Percentiles rank a stretch among this genome's conserved stretches.
Conservation (phyloP, 2,329 filamentous ascomycete genomes). For the Penicillium sp. region DNA sequence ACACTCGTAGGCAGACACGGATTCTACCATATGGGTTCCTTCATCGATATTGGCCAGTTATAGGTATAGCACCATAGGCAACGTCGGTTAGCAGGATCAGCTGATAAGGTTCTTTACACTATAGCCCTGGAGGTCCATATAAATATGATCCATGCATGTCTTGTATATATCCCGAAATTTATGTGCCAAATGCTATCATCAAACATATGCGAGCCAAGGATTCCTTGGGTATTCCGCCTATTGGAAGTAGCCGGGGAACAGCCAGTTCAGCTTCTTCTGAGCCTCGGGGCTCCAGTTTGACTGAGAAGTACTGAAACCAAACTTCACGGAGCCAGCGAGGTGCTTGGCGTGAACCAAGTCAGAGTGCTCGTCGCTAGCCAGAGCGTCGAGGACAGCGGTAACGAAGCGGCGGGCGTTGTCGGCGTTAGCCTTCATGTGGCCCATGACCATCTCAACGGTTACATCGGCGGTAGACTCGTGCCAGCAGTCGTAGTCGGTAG, state of each 20-base stretch:
- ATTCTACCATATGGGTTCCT: no score
- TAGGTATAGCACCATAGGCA: background rate
- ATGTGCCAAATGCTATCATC: background rate
- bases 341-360: constrained; percentile 79
- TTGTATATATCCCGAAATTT: background rate
- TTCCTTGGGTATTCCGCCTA: background rate
- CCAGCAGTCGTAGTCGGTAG: constrained; percentile 99
- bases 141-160: background rate
- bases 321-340: constrained; percentile 71
- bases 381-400: constrained; percentile 80
- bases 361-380: constrained; percentile 72
- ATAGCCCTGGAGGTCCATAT: background rate
- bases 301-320: constrained; percentile 81
- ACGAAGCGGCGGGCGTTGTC: constrained; percentile 84
- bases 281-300: constrained; percentile 71
- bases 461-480: constrained; percentile 74
- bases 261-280: constrained; percentile 75
- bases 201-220: background rate
- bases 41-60: no score
- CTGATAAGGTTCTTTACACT: background rate
- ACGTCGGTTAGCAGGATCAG: background rate
- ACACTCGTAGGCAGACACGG: no score
- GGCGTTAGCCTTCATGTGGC: constrained; percentile 90
- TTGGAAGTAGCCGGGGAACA: constrained; percentile 78
- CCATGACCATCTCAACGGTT: constrained; percentile 95